phyloP scores from a whole-genome alignment of 805 yeast genomes.

The Pichia exigua region DNA sequence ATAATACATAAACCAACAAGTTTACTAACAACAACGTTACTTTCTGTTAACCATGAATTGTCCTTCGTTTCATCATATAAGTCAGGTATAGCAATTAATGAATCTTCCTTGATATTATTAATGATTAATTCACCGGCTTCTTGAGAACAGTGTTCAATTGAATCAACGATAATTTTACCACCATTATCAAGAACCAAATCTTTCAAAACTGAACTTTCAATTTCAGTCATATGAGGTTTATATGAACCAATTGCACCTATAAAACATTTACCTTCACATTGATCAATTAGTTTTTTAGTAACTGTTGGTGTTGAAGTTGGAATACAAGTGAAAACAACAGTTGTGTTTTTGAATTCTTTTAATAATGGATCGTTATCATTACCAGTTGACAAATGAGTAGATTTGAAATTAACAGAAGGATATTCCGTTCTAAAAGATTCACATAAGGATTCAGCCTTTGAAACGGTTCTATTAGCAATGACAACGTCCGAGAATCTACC shows the following conservation, averaged over 20 bases:
- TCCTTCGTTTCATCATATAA: constrained; percentile 18
- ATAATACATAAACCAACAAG: constrained; percentile 58
- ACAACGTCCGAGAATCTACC: constrained; percentile 32
- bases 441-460: constrained; percentile 31
- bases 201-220: constrained; percentile 38
- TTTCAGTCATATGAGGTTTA: constrained; percentile 60
- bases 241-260: constrained; percentile 60
- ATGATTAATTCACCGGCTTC: constrained; percentile 64
- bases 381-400: constrained; percentile 10
- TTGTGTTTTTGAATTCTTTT: constrained; percentile 30
- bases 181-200: constrained; percentile 26
- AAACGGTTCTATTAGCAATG: constrained; percentile 36
- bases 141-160: constrained; percentile 43
- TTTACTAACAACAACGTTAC: constrained; percentile 39
- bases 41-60: constrained; percentile 9
- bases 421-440: constrained; percentile 28
- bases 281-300: constrained; percentile 24
- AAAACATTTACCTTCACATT: constrained; percentile 27
- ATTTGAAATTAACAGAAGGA: constrained; percentile 15
- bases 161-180: constrained; percentile 50
- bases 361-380: constrained; percentile 15
- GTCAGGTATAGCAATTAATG: constrained; percentile 42
- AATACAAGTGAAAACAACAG: constrained; percentile 51
- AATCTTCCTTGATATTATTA: constrained; percentile 30
- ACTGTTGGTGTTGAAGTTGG: constrained; percentile 49